Conservation (phyloP, 2,329 filamentous ascomycete genomes). For the Fusarium transvaalense region DNA sequence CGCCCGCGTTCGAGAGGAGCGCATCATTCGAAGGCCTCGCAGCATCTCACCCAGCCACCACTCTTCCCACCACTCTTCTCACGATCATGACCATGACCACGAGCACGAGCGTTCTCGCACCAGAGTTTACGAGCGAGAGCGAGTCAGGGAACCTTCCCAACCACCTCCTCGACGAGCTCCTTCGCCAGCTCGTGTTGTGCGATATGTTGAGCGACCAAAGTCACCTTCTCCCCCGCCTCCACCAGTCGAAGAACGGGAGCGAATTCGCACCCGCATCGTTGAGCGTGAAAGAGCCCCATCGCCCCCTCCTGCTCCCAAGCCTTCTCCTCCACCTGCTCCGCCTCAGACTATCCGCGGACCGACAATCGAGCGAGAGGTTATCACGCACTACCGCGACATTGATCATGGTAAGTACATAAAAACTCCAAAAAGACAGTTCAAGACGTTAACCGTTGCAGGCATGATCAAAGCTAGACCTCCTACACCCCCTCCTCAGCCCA, state of each 20-base stretch:
- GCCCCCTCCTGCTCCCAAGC: conserved; percentile 57
- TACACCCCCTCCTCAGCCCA: conserved; percentile 61
- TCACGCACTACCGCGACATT: conserved; percentile 88
- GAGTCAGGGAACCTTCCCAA: conserved; percentile 55
- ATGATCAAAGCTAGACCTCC: conserved; percentile 59
- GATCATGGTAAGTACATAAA: conserved; percentile 76
- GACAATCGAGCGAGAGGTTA: conserved; percentile 87
- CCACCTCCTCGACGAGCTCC: conserved; percentile 56
- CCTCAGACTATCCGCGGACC: conserved; percentile 78
- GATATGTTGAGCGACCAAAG: conserved; percentile 57
- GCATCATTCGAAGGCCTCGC: conserved; percentile 58
- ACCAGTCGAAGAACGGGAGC: conserved; percentile 56
- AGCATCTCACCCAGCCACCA: conserved; percentile 55
- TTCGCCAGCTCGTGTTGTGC: conserved; percentile 53
- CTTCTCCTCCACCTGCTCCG: conserved; percentile 69
- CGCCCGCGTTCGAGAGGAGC: conserved; percentile 57
- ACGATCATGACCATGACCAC: conserved; percentile 50
- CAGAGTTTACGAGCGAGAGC: conserved; percentile 46
- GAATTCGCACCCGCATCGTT: conserved; percentile 64
- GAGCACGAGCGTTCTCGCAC: conserved; percentile 56
- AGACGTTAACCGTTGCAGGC: conserved; percentile 53
- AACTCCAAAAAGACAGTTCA: not conserved
- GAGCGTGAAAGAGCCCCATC: conserved; percentile 57
- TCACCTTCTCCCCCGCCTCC: conserved; percentile 52
- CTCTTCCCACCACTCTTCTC: conserved; percentile 45